These are phyloP conservation scores for Pleomassaria siparia DNA, from an alignment of 2,329 filamentous ascomycete genomes.

Conservation along the genomic window DNA sequence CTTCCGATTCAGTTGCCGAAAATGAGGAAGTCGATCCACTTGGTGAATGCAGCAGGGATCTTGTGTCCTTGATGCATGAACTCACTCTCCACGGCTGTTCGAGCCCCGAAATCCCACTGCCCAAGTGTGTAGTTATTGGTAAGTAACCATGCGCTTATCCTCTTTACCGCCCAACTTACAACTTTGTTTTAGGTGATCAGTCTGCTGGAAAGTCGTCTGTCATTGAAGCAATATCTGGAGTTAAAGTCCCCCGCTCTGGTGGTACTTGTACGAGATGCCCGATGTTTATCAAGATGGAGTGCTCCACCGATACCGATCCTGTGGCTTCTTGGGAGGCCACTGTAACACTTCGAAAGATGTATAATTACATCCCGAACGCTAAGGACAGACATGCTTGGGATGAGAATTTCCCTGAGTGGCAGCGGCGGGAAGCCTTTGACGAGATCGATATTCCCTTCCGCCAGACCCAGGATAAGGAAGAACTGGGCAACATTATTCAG, in stretches of 20 bases:
- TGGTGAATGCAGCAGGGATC: constrained; percentile 63
- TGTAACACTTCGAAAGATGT: constrained; percentile 68
- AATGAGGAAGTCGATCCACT: constrained; percentile 45
- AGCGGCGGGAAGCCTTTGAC: constrained; percentile 39
- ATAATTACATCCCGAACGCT: constrained; percentile 50
- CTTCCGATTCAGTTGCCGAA: background rate
- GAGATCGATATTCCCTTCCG: constrained; percentile 61
- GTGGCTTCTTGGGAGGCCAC: constrained; percentile 63
- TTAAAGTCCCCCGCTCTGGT: constrained; percentile 69
- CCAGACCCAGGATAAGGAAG: constrained; percentile 59
- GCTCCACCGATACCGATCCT: constrained; percentile 51
- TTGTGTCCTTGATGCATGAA: constrained; percentile 63
- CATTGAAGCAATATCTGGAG: constrained; percentile 56
- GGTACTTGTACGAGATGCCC: constrained; percentile 81
- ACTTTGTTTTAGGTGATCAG: constrained; percentile 59
- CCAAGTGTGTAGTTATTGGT: constrained; percentile 80
- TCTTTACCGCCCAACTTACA: background rate
- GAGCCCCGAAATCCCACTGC: constrained; percentile 65
- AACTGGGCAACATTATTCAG: constrained; percentile 68
- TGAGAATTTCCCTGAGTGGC: constrained; percentile 68
- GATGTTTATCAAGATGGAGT: constrained; percentile 72
- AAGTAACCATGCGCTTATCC: background rate
- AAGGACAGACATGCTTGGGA: constrained; percentile 7
- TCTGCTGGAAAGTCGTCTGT: constrained; percentile 76
- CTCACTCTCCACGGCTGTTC: constrained; percentile 74